Percentiles rank a stretch among this genome's conserved stretches.
phyloP scores from a whole-genome alignment of 495 filamentous ascomycete species.

The Trichocladium antarcticum region DNA sequence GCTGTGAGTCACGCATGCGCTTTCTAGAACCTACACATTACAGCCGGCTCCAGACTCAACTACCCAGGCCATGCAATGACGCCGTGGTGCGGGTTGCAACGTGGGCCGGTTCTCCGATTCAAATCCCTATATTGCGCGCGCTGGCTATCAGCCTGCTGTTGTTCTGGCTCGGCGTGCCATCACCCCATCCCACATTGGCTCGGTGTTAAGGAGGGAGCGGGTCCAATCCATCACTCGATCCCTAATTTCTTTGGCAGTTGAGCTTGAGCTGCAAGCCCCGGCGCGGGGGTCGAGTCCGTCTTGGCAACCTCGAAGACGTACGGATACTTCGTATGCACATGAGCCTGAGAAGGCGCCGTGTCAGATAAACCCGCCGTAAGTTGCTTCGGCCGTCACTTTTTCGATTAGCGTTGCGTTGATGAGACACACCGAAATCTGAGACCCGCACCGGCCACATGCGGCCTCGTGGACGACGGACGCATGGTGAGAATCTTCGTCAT shows the following conservation, averaged over 20 bases:
- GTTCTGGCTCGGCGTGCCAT: background rate
- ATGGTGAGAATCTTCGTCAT: background rate
- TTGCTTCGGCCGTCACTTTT: background rate
- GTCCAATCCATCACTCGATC: constrained; percentile 4
- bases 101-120: constrained; percentile 1
- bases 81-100: background rate
- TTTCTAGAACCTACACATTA: too few species aligned
- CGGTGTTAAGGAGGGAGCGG: background rate
- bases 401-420: background rate
- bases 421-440: constrained; percentile 1
- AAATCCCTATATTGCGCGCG: background rate
- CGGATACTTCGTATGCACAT: too few species aligned
- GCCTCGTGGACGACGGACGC: background rate
- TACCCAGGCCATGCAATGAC: too few species aligned
- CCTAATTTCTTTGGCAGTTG: constrained; percentile 5
- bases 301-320: background rate
- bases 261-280: background rate
- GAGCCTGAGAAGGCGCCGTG: background rate
- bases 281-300: background rate
- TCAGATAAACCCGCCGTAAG: background rate
- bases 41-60: too few species aligned
- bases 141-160: background rate
- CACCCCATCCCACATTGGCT: background rate
- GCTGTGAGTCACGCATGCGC: background rate
- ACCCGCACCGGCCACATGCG: background rate